Percentiles rank a stretch among this genome's conserved stretches.
Evolutionary conservation across 73 alveolate genomes (phyloP).

Genomic region (Halteria grandinella): DNA sequence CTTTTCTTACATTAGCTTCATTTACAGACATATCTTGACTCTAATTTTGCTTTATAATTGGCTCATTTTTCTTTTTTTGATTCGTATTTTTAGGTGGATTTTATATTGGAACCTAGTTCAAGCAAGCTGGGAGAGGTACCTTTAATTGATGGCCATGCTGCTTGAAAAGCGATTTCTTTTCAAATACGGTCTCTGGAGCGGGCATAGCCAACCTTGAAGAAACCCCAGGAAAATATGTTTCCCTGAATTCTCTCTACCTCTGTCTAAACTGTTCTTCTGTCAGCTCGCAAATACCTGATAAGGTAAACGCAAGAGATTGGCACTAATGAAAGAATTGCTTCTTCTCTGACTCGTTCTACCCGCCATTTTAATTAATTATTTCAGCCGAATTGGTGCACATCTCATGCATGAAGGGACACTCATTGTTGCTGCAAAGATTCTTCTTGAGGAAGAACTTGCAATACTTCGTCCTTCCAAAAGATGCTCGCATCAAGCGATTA

Average conservation of each 20-base stretch:
- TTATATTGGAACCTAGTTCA: too few species aligned
- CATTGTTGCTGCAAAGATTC: constrained; percentile 79
- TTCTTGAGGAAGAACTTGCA: constrained; percentile 85
- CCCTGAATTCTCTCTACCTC: constrained; percentile 13
- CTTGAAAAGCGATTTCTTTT: constrained; percentile 43
- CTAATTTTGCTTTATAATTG: background rate
- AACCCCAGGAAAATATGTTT: background rate
- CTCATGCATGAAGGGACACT: constrained; percentile 68
- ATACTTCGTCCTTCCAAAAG: constrained; percentile 91
- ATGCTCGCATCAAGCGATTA: constrained; percentile 79
- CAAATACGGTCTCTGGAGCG: constrained; percentile 37
- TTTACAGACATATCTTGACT: background rate
- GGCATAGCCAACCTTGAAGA: constrained; percentile 23
- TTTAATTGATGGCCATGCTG: background rate
- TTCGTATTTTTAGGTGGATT: background rate
- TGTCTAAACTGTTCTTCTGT: constrained; percentile 24
- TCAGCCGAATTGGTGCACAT: constrained; percentile 17
- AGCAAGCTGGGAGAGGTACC: too few species aligned
- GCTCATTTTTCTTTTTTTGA: background rate
- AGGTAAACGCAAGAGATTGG: constrained; percentile 28
- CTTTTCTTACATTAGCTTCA: background rate
- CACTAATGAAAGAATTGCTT: constrained; percentile 30
- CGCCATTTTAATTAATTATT: constrained; percentile 39
- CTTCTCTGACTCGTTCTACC: too few species aligned
- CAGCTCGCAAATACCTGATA: constrained; percentile 8